Conservation (phyloP, 2,329 filamentous ascomycete species). For the Pseudogymnoascus sp. region DNA sequence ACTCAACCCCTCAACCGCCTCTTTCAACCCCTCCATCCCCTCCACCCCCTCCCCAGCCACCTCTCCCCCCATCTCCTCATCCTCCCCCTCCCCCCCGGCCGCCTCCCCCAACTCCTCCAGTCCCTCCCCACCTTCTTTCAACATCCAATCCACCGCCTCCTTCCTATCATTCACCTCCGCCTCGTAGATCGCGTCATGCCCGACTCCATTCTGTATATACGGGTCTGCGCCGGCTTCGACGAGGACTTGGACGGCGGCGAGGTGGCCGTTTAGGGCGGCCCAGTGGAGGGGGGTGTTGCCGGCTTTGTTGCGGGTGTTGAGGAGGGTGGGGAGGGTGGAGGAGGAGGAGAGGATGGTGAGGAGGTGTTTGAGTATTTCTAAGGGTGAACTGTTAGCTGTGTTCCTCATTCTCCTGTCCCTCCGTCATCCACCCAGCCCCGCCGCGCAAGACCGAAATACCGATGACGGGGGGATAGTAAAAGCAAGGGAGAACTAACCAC, state of each 20-base stretch:
- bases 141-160: slow-evolving; percentile 49
- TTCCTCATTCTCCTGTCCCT: neutral
- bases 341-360: slow-evolving; percentile 33
- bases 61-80: slow-evolving; percentile 17
- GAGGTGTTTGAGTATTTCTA: slow-evolving; percentile 38
- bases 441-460: neutral
- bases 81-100: neutral
- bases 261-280: slow-evolving; percentile 83
- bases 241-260: slow-evolving; percentile 69
- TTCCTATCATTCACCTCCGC: slow-evolving; percentile 62
- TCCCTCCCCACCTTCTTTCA: slow-evolving; percentile 31
- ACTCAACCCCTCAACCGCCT: neutral
- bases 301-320: slow-evolving; percentile 65
- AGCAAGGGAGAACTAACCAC: slow-evolving; percentile 43
- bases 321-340: slow-evolving; percentile 34
- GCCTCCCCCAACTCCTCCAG: slow-evolving; percentile 28
- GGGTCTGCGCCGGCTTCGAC: slow-evolving; percentile 70
- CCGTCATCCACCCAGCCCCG: too few species aligned
- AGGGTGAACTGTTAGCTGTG: neutral
- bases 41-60: slow-evolving; percentile 1
- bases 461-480: neutral
- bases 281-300: slow-evolving; percentile 92
- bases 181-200: slow-evolving; percentile 70
- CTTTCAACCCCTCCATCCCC: slow-evolving; percentile 2
- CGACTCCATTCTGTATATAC: slow-evolving; percentile 69